Conservation (phyloP, 345 rosid species). For the Firmiana major region DNA sequence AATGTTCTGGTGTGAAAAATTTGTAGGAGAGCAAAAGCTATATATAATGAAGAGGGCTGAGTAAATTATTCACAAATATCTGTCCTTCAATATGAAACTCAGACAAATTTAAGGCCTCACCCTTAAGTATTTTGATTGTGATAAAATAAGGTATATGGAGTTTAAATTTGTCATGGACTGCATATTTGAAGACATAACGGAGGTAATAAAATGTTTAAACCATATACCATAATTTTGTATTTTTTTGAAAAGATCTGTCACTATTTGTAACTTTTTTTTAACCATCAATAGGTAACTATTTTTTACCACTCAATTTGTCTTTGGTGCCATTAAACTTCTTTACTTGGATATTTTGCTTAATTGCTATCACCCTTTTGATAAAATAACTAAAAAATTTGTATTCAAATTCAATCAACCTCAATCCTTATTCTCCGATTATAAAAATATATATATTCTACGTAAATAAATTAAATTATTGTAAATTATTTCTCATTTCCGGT, state of each 20-base stretch:
- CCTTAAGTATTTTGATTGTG: background rate
- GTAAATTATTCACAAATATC: background rate
- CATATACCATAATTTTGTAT: background rate
- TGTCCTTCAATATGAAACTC: background rate
- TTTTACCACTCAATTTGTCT: too few relatives aligned
- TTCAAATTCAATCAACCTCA: too few relatives aligned
- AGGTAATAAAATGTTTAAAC: background rate
- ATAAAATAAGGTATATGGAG: background rate
- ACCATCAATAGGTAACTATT: too few relatives aligned
- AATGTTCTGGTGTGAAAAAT: background rate
- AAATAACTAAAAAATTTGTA: too few relatives aligned
- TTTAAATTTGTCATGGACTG: background rate
- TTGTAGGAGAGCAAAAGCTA: background rate
- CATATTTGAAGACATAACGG: background rate
- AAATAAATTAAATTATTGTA: too few relatives aligned
- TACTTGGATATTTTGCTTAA: too few relatives aligned
- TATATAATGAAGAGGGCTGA: background rate
- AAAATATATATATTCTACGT: too few relatives aligned
- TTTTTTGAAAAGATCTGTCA: background rate
- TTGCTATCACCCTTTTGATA: too few relatives aligned
- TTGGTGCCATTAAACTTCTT: too few relatives aligned
- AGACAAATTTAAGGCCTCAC: background rate
- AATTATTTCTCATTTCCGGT: too few relatives aligned
- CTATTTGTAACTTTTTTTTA: too few relatives aligned
- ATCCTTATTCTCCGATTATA: too few relatives aligned